Percentiles rank a stretch among this genome's conserved stretches.
Conservation (phyloP, 108 stramenopile species). For the Cyclostephanos tholiformis region DNA sequence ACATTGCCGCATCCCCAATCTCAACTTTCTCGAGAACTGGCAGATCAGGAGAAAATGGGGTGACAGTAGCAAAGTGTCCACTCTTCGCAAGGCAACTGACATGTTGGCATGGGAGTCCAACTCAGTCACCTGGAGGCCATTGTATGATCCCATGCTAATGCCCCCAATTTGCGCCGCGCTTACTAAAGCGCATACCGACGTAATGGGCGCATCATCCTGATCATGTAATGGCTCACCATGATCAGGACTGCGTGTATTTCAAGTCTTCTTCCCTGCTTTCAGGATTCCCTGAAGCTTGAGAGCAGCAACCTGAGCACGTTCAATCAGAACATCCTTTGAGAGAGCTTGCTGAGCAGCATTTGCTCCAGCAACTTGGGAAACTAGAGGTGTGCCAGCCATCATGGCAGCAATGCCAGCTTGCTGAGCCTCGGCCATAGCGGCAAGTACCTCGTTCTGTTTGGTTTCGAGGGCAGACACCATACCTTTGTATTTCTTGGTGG, state of each 20-base stretch:
- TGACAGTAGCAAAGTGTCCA: conserved; percentile 5
- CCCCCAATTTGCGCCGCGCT: not conserved
- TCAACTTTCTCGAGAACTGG: not conserved
- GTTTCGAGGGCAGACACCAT: too few relatives aligned
- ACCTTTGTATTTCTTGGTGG: too few relatives aligned
- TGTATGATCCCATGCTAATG: not conserved
- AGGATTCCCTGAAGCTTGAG: too few relatives aligned
- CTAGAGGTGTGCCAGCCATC: too few relatives aligned
- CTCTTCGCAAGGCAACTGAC: not conserved
- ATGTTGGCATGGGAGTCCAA: conserved; percentile 11
- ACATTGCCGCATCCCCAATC: conserved; percentile 38
- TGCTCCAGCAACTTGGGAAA: too few relatives aligned
- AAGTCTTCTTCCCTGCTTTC: not conserved
- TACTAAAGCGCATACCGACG: not conserved
- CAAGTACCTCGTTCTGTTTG: too few relatives aligned
- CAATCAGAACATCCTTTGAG: too few relatives aligned
- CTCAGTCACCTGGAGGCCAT: not conserved
- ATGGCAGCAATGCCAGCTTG: too few relatives aligned
- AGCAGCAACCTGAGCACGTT: too few relatives aligned
- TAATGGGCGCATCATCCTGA: not conserved
- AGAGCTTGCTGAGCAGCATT: too few relatives aligned
- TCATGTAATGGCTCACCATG: not conserved
- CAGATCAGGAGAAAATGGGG: conserved; percentile 4
- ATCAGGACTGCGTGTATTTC: not conserved
- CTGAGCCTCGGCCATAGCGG: too few relatives aligned